Base-by-base conservation (phyloP, 345 rosid species). In the Geranium brycei region DNA sequence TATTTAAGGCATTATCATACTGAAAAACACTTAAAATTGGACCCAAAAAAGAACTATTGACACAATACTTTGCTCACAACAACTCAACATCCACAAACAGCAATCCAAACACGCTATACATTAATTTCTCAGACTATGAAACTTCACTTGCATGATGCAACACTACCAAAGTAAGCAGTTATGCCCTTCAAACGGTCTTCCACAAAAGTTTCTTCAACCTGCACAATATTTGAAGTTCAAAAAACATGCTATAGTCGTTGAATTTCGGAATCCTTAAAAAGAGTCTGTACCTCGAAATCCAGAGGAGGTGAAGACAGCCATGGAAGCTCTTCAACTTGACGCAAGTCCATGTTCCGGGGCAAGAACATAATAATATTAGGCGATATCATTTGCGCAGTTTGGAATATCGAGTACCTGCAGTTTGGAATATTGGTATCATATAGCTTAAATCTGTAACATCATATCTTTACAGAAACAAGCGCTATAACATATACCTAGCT, bases 261-360 rank as follows among this genome's bases (percentile, higher is more conserved):
- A 35, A 35, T 4, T 35, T 35, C 41, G 3, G 41, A 7, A 35
- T 35, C 41, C 7, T 23, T 23, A 35, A 35, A 4, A 35, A 35
- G 41, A 47, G 19, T 31, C 58, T 19, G 15, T 65, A 75, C 78
- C 71, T 75, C 66, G 14, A 75, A 41, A 2, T 64, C 63, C 57
- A 75, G 61, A 66, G 78, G 78, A 63, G 74, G 78, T 59, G 74
- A 75, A 38, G 74, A 75, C 47, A 70, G 66, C 78, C 78, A 75
- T 14, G 74, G 64, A 31, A 75, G 78, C 62, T 71, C 72, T 62
- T 75, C 71, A 19, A 75, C 75, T 68, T 71, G 70, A 28, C 61
- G 51, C 56, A 75, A 64, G 65, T 71, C 68, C 64, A 71, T 31
- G 65, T 75, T 75, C 41, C 72, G 70, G 30, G 75, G 75, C 62